These are phyloP conservation scores for Leptosphaerulina australis DNA, from an alignment of 2,329 filamentous ascomycete species.

Conservation along the genomic window DNA sequence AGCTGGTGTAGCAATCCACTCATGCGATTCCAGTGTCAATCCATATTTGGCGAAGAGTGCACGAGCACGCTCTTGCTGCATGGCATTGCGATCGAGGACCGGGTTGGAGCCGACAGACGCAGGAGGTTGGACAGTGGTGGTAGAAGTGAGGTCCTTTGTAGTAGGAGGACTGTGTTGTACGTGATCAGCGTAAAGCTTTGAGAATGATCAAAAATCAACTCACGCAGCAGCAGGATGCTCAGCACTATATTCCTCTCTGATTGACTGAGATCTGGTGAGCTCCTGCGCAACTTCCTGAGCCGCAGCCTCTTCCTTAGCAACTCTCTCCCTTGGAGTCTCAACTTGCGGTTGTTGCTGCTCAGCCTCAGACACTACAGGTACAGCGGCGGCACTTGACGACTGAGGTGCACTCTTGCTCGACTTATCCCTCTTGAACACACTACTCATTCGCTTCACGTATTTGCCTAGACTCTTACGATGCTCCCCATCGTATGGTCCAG, in stretches of 20 bases:
- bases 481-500: conserved; percentile 32
- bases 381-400: conserved; percentile 2
- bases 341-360: conserved; percentile 4
- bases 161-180: background rate
- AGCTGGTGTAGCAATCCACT: conserved; percentile 40
- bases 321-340: background rate
- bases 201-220: background rate
- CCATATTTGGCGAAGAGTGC: conserved; percentile 53
- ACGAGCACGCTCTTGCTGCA: conserved; percentile 49
- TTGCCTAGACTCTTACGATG: conserved; percentile 46
- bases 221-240: conserved; percentile 8
- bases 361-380: conserved; percentile 15
- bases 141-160: conserved; percentile 3
- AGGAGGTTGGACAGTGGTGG: conserved; percentile 3
- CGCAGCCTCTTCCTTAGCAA: conserved; percentile 4
- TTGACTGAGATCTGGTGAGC: conserved; percentile 5
- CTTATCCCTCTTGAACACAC: conserved; percentile 46
- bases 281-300: conserved; percentile 6
- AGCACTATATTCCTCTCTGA: background rate
- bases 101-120: conserved; percentile 12
- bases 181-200: background rate
- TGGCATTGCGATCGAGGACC: conserved; percentile 39
- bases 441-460: conserved; percentile 50
- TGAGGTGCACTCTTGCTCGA: conserved; percentile 26
- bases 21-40: conserved; percentile 49